These are phyloP conservation scores for Umbelopsis isabellina DNA, from an alignment of 192 early-diverging fungal genomes.

Conservation along the genomic window DNA sequence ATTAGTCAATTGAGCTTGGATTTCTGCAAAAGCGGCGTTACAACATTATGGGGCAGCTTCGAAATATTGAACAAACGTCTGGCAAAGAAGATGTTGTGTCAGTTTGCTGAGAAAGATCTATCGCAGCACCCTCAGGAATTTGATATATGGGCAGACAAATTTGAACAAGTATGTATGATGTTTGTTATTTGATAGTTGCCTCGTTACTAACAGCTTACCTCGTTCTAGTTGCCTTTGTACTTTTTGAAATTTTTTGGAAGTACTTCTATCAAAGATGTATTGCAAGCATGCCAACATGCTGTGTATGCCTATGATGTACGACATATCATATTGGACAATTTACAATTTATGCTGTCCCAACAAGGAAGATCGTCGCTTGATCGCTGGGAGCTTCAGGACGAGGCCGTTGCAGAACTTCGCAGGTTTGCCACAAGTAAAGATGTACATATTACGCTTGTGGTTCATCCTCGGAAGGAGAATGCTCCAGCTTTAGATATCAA, in stretches of 20 bases:
- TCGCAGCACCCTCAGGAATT: slow-evolving; percentile 50
- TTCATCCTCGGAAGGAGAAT: slow-evolving; percentile 70
- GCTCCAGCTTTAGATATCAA: slow-evolving; percentile 63
- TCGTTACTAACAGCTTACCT: not conserved
- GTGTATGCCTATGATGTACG: slow-evolving; percentile 72
- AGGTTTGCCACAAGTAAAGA: slow-evolving; percentile 68
- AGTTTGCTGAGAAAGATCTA: slow-evolving; percentile 63
- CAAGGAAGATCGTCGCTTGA: slow-evolving; percentile 59
- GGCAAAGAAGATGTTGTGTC: slow-evolving; percentile 69
- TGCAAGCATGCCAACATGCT: slow-evolving; percentile 68
- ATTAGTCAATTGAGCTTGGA: slow-evolving; percentile 73
- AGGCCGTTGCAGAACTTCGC: slow-evolving; percentile 62
- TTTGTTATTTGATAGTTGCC: not conserved
- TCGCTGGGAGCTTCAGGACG: slow-evolving; percentile 73
- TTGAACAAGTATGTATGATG: slow-evolving; percentile 53
- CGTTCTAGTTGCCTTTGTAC: slow-evolving; percentile 62
- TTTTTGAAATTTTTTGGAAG: slow-evolving; percentile 78
- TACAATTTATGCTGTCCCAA: slow-evolving; percentile 77
- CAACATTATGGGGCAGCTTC: slow-evolving; percentile 78
- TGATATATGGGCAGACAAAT: slow-evolving; percentile 61
- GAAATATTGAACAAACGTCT: slow-evolving; percentile 74
- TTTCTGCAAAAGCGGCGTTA: slow-evolving; percentile 67
- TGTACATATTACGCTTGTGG: slow-evolving; percentile 74
- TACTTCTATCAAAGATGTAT: slow-evolving; percentile 64
- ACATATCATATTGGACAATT: slow-evolving; percentile 74